Conservation (phyloP, 768 basidiomycete genomes). For the Xerocomus brunneocitrinus region DNA sequence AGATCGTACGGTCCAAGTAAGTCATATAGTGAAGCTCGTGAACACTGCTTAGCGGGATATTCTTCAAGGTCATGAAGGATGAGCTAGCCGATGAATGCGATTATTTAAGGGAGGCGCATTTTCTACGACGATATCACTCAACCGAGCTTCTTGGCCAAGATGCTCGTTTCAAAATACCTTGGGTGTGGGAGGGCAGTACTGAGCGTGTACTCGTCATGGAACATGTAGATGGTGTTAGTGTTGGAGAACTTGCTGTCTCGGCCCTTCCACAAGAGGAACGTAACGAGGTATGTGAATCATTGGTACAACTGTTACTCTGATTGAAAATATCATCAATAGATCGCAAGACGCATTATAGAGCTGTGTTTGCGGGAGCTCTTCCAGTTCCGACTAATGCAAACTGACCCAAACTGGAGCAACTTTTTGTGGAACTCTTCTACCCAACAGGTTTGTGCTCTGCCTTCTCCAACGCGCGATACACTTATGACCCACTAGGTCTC, state of each 20-base stretch:
- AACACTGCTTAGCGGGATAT: background rate
- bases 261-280: conserved; percentile 60
- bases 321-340: conserved; percentile 43
- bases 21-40: background rate
- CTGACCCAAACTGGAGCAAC: conserved; percentile 98
- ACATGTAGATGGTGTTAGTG: conserved; percentile 69
- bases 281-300: conserved; percentile 55
- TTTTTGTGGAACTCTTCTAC: conserved; percentile 81
- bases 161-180: conserved; percentile 74
- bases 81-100: conserved; percentile 93
- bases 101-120: conserved; percentile 79
- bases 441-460: conserved; percentile 44
- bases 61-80: conserved; percentile 71
- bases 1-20: conserved; percentile 76
- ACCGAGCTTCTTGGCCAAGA: conserved; percentile 50
- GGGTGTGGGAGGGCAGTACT: conserved; percentile 81
- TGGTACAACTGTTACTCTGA: background rate
- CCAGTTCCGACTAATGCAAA: conserved; percentile 91
- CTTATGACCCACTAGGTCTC: conserved; percentile 48
- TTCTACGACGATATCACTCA: conserved; percentile 56
- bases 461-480: background rate
- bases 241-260: conserved; percentile 59
- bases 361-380: conserved; percentile 90
- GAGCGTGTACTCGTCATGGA: conserved; percentile 88
- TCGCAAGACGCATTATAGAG: conserved; percentile 75